phyloP scores from a whole-genome alignment of 495 filamentous ascomycete species.

The Daldinia grandis region DNA sequence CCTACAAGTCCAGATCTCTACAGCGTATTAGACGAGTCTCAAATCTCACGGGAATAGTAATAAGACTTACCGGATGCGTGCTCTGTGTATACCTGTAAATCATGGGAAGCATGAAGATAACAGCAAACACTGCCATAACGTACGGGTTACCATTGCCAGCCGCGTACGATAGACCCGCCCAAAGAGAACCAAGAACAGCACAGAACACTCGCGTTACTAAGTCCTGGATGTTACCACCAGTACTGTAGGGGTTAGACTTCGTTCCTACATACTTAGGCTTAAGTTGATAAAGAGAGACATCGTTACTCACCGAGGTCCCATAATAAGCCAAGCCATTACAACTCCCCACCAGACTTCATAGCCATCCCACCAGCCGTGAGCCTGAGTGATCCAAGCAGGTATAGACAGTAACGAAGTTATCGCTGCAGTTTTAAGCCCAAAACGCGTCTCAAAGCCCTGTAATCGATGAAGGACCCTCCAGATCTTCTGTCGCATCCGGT shows the following conservation, averaged over 20 bases:
- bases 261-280: neutral
- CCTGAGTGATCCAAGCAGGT: conserved; percentile 59
- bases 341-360: conserved; percentile 66
- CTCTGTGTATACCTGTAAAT: conserved; percentile 65
- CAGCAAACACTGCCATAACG: conserved; percentile 65
- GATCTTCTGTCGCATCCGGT: conserved; percentile 51
- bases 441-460: conserved; percentile 66
- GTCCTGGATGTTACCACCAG: conserved; percentile 65
- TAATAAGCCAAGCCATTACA: conserved; percentile 66
- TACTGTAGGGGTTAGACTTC: conserved; percentile 42
- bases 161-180: conserved; percentile 61
- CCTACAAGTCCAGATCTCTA: conserved; percentile 60
- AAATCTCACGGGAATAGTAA: neutral
- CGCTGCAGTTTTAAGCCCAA: conserved; percentile 64
- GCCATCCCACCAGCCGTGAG: conserved; percentile 60
- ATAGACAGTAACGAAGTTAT: conserved; percentile 60
- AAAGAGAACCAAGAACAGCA: conserved; percentile 59
- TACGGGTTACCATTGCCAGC: conserved; percentile 61
- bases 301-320: conserved; percentile 55
- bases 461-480: conserved; percentile 62
- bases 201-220: conserved; percentile 57
- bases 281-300: neutral
- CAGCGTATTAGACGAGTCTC: conserved; percentile 3
- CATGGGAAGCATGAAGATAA: conserved; percentile 65
- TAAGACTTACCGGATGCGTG: conserved; percentile 56